Conservation (phyloP, 2,329 filamentous ascomycete genomes). For the Nemania abortiva region DNA sequence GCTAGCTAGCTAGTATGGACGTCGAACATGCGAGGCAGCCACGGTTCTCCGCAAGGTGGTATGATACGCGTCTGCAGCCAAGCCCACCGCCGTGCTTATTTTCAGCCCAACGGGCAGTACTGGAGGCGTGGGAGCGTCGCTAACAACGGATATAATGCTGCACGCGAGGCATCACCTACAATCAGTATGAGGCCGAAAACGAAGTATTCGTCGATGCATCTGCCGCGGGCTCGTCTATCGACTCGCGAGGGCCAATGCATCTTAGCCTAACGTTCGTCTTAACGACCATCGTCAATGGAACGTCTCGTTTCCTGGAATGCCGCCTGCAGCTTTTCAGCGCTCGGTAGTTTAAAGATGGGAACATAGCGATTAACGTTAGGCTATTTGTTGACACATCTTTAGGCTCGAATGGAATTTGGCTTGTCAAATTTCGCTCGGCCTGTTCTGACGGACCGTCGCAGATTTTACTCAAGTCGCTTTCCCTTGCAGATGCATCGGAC, state of each 20-base stretch:
- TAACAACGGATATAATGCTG: too few species aligned
- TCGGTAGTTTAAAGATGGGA: neutral
- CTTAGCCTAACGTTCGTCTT: neutral
- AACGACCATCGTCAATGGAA: neutral
- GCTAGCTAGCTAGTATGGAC: neutral
- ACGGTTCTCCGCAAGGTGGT: neutral
- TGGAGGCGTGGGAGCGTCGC: too few species aligned
- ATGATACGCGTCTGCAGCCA: neutral
- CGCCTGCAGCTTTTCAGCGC: neutral
- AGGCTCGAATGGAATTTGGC: neutral
- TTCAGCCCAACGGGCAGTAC: neutral
- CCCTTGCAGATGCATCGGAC: constrained; percentile 11
- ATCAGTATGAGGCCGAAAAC: neutral
- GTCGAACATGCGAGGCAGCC: neutral
- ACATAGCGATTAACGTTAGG: neutral
- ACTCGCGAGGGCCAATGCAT: neutral
- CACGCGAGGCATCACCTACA: neutral
- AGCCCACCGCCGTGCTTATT: neutral
- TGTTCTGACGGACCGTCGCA: neutral
- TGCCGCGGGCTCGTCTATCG: neutral
- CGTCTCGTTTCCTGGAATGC: neutral
- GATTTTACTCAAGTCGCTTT: constrained; percentile 1
- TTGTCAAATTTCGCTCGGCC: neutral
- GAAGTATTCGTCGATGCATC: neutral
- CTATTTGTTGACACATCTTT: neutral